phyloP scores from a whole-genome alignment of 2,329 filamentous ascomycete genomes.

The Cyphellophora attinorum region DNA sequence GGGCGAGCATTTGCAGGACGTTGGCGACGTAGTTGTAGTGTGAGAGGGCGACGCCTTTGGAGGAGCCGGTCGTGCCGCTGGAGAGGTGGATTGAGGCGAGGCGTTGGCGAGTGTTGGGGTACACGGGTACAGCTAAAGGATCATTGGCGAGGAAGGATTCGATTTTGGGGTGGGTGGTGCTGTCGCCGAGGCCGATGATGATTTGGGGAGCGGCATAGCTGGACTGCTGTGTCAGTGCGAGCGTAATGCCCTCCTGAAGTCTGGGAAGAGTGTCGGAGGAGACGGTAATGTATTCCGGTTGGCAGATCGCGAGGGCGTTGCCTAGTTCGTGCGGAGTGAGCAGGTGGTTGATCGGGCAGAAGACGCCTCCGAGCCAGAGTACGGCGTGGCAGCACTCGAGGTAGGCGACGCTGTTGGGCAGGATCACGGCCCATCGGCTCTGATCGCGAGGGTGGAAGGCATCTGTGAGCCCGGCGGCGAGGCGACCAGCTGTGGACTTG shows the following conservation, averaged over 20 bases:
- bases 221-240: constrained; percentile 23
- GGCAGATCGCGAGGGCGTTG: constrained; percentile 31
- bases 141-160: constrained; percentile 24
- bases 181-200: constrained; percentile 26
- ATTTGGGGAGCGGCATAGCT: constrained; percentile 24
- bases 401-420: constrained; percentile 38
- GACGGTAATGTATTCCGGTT: constrained; percentile 31
- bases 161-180: constrained; percentile 4
- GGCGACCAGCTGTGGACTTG: constrained; percentile 29
- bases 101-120: constrained; percentile 23
- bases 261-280: constrained; percentile 26
- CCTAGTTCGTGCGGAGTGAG: too few species aligned
- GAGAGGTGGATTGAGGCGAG: constrained; percentile 41
- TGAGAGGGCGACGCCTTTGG: too few species aligned
- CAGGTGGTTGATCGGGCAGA: too few species aligned
- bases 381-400: constrained; percentile 24
- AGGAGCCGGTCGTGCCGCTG: constrained; percentile 69
- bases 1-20: too few species aligned
- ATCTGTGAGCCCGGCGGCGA: constrained; percentile 30
- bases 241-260: constrained; percentile 24
- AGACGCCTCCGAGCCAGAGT: too few species aligned
- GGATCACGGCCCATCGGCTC: constrained; percentile 31
- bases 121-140: constrained; percentile 28
- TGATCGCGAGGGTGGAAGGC: constrained; percentile 23
- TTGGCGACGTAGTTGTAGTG: too few species aligned